Base-by-base conservation (phyloP, 129 eudicot species). In the Flaveria brownii region DNA sequence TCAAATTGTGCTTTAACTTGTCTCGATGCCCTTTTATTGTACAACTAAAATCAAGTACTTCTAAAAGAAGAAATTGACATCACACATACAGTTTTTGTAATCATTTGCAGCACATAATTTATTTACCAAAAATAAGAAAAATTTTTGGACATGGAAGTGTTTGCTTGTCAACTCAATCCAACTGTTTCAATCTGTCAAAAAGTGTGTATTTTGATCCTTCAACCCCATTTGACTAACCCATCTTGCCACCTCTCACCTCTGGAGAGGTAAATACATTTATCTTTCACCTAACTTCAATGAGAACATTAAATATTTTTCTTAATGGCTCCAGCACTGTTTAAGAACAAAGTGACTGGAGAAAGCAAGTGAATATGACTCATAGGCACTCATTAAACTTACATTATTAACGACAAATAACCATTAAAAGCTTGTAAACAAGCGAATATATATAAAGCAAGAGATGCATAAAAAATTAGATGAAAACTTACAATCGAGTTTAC, bases 401-500 rank as follows among this genome's bases (percentile, higher is more conserved):
- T 23, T 18, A 51, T 54, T 43, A 33, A 15, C 66, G 52, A 8
- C 55, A 68, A 0, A 47, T 61, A 69, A 43, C 39, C 70, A 69
- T 26, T 43, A 10, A 33, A 20, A 13, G 28, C 25, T 45, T 59
- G 41, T 60, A 59, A 45, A 26, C 8, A 17, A 56, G 14, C 65
- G 17, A 74, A 36, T 41, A 43, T 22, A 52, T 68, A 30, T 49
- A 68, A 28, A 68, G 49, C n/a, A 17, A 60, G 16, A 63, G 4
- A 41, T 65, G 42, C 57, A 77, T 14, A 45, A 20, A 75, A 75
- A 52, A 30, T 17, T 14, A 22, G 8, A 68, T 57, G 2, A 74
- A 30, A 71, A 82, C 97, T 91, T 91, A 94, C 99, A 70, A 85
- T 76, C 60, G 99, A 94, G 78, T 91, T 94, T 75, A 94, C 94